phyloP scores from a whole-genome alignment of 179 eudicot species.

The Drosera spatulata region DNA sequence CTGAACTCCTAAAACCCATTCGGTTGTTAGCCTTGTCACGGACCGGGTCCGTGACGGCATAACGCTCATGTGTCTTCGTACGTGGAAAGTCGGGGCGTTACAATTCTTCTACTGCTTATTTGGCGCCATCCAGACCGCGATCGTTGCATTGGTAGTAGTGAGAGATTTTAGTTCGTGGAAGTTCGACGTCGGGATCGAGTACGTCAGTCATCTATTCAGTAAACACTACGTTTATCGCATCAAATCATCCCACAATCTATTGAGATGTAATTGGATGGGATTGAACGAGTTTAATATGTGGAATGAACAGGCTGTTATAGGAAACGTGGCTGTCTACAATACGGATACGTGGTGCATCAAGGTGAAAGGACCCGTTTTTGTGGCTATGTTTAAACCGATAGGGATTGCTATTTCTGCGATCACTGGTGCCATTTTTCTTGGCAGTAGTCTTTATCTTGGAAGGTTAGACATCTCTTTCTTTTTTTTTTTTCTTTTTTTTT shows the following conservation, averaged over 20 bases:
- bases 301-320: conserved; percentile 30
- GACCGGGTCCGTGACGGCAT: too few relatives aligned
- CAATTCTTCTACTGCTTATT: conserved; percentile 42
- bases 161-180: conserved; percentile 25
- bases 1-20: too few relatives aligned
- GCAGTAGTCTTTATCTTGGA: conserved; percentile 13
- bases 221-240: conserved; percentile 4
- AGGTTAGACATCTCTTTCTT: conserved; percentile 5
- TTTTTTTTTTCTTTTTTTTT: neutral
- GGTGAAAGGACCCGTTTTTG: conserved; percentile 24
- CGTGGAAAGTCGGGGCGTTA: too few relatives aligned
- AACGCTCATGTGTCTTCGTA: too few relatives aligned
- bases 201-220: conserved; percentile 37
- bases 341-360: conserved; percentile 40
- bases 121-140: conserved; percentile 30
- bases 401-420: conserved; percentile 17
- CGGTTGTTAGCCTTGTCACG: too few relatives aligned
- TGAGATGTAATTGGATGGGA: neutral
- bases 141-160: conserved; percentile 27
- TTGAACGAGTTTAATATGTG: neutral
- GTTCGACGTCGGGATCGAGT: conserved; percentile 21
- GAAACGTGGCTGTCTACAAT: conserved; percentile 36
- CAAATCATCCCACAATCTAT: too few relatives aligned
- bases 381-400: conserved; percentile 19
- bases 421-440: conserved; percentile 13